Conservation (phyloP, 331 rosid genomes). For the Pyrus hybrid region DNA sequence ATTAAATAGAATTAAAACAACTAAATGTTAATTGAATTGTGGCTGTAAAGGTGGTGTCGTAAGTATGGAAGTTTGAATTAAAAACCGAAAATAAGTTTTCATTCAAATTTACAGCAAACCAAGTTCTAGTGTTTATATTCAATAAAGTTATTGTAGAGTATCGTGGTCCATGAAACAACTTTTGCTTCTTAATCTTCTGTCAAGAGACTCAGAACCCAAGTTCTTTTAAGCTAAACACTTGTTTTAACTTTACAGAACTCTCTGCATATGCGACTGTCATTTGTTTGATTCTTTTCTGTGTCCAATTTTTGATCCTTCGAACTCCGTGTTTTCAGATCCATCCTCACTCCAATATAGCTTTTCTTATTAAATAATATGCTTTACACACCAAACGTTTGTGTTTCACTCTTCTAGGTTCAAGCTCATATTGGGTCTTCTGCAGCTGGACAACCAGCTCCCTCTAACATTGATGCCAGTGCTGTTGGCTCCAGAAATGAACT, state of each 20-base stretch:
- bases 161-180: not conserved
- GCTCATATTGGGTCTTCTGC: conserved; percentile 77
- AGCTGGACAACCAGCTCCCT: conserved; percentile 96
- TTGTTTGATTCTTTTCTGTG: not conserved
- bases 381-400: not conserved
- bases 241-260: not conserved
- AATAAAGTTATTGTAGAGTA: not conserved
- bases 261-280: not conserved
- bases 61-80: not conserved
- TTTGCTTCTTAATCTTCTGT: not conserved
- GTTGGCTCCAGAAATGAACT: conserved; percentile 73
- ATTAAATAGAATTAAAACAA: not conserved
- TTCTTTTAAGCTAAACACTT: not conserved
- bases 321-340: not conserved
- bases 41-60: not conserved
- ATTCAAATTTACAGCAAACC: not conserved
- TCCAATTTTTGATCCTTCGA: not conserved
- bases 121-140: not conserved
- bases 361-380: not conserved
- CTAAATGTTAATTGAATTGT: not conserved
- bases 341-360: not conserved
- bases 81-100: not conserved
- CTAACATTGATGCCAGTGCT: conserved; percentile 88
- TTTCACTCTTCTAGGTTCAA: conserved; percentile 65
- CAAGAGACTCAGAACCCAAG: not conserved